Base-by-base conservation (phyloP, 108 stramenopile species). In the Cylindrotheca fusiformis region DNA sequence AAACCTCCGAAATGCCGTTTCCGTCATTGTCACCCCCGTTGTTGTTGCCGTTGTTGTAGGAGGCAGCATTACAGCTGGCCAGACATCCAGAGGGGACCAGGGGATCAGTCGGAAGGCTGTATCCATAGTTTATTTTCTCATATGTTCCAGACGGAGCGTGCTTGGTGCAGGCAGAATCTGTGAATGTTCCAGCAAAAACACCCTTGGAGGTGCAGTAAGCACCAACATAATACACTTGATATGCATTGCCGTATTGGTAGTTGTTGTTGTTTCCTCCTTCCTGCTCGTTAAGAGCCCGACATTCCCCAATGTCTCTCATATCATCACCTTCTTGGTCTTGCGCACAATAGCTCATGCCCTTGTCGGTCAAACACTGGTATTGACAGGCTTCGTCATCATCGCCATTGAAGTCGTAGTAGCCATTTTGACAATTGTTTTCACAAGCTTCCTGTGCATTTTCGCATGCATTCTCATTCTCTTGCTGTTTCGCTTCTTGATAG, bases 201-300 rank as follows among this genome's bases (percentile, higher is more conserved):
- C 84, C 86, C 24, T 77, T 65, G 33, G 67, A 41, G 20, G 79
- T 80, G 56, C 89, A 90, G 72, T 85, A 83, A 32, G 89, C 83
- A 52, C 89, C 89, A 36, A 83, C 71, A 66, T 69, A 85, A 72
- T 84, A 83, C n/a, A 70, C 52, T 41, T 76, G 75, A 41, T 75
- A 74, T 30, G 57, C 48, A 6, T 64, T 69, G 56, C 71, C 67
- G 22, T 62, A 62, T 65, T 79, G 68, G 61, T 72, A 41, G 67
- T 86, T 63, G 58, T 74, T 72, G 52, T 72, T 64, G 62, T 72
- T 56, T 28, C 61, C 46, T 47, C 60, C 65, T 23, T 67, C 64
- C 18, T 69, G 47, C 10, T 76, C 55, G n/a, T 61, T 50, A 55
- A 74, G 46, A 31, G 74, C 21, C 28, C 66, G 60, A 61, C 79